Percentiles rank a stretch among this genome's conserved stretches.
Conservation (phyloP, 2,329 filamentous ascomycete species). For the Penicillium sp. region DNA sequence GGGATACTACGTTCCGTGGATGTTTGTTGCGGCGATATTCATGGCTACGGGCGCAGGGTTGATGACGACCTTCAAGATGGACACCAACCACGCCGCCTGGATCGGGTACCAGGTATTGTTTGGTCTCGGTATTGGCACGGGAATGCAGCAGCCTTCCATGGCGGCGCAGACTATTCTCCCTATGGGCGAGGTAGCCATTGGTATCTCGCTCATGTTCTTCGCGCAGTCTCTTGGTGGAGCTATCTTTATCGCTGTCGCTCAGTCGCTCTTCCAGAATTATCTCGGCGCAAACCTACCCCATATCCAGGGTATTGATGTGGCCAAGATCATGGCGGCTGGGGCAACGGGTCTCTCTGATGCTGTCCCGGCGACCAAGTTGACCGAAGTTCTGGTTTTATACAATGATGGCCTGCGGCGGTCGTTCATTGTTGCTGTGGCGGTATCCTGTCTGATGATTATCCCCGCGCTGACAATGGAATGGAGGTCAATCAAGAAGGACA, state of each 20-base stretch:
- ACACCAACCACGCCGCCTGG: slow-evolving; percentile 18
- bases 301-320: slow-evolving; percentile 13
- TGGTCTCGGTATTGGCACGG: slow-evolving; percentile 18
- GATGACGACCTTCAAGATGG: slow-evolving; percentile 17
- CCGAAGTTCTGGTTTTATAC: slow-evolving; percentile 14
- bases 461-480: slow-evolving; percentile 16
- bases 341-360: slow-evolving; percentile 10
- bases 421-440: slow-evolving; percentile 16
- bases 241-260: slow-evolving; percentile 18
- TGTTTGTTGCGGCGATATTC: slow-evolving; percentile 28
- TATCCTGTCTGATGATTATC: slow-evolving; percentile 13
- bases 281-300: slow-evolving; percentile 8
- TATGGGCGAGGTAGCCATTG: slow-evolving; percentile 16
- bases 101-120: slow-evolving; percentile 24
- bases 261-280: slow-evolving; percentile 20
- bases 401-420: slow-evolving; percentile 15
- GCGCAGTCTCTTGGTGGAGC: slow-evolving; percentile 21
- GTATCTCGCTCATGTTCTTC: slow-evolving; percentile 20
- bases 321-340: slow-evolving; percentile 11
- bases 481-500: slow-evolving; percentile 15
- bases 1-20: slow-evolving; percentile 44
- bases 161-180: slow-evolving; percentile 18
- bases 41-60: slow-evolving; percentile 19
- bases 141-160: slow-evolving; percentile 19
- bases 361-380: slow-evolving; percentile 14